A percentile compares a stretch with the other conserved stretches of the same genome.
These are phyloP conservation scores for Fusarium austroafricanum DNA, from an alignment of 2,329 filamentous ascomycete species.

Conservation along the genomic window DNA sequence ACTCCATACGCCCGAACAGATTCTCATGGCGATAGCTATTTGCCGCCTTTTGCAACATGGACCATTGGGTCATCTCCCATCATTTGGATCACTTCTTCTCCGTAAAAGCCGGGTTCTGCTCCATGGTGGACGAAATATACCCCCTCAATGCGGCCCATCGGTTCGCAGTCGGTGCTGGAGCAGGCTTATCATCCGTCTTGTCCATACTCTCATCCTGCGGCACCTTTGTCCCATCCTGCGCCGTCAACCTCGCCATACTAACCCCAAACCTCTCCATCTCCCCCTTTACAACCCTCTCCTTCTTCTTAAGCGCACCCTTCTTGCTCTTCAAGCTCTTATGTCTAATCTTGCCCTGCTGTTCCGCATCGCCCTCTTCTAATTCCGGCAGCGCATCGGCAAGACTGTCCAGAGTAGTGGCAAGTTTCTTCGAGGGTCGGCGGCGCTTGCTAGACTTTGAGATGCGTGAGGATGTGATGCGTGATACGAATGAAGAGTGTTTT, in stretches of 20 bases:
- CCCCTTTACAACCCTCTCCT: conserved; percentile 79
- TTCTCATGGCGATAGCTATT: not conserved
- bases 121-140: conserved; percentile 89
- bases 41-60: not conserved
- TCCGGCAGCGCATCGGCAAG: conserved; percentile 85
- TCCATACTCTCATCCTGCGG: conserved; percentile 32
- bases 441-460: conserved; percentile 45
- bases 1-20: conserved; percentile 39
- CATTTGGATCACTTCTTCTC: conserved; percentile 38
- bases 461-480: conserved; percentile 73
- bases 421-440: conserved; percentile 78
- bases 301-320: conserved; percentile 84
- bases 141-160: conserved; percentile 85
- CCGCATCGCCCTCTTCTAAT: conserved; percentile 60
- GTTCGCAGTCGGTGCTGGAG: conserved; percentile 59
- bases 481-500: conserved; percentile 83
- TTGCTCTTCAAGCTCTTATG: conserved; percentile 80
- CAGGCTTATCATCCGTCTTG: conserved; percentile 27
- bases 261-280: conserved; percentile 87
- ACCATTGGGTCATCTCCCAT: not conserved
- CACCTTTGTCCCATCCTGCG: conserved; percentile 29
- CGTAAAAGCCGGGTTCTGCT: conserved; percentile 82
- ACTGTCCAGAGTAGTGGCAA: conserved; percentile 78
- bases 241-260: conserved; percentile 81
- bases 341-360: conserved; percentile 69